These are phyloP conservation scores for Sideroxylon spinosum DNA, from an alignment of 179 eudicot genomes.

Conservation along the genomic window DNA sequence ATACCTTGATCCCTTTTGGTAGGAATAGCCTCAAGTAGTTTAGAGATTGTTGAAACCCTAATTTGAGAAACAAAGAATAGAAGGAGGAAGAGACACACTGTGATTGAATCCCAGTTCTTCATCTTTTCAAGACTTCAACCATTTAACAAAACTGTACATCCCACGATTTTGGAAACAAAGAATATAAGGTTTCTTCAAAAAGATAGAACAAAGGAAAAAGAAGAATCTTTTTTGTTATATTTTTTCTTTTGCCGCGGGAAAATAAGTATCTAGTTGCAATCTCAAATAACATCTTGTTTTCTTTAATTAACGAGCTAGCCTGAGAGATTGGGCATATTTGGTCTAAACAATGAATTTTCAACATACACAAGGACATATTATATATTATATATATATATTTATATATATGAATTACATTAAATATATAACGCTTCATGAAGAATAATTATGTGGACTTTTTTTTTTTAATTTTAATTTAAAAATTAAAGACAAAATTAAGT, in stretches of 20 bases:
- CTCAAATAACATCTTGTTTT: neutral
- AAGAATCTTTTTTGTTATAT: neutral
- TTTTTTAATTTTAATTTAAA: neutral
- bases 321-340: neutral
- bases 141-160: neutral
- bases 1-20: slow-evolving; percentile 6
- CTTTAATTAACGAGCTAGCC: neutral
- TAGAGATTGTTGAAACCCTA: slow-evolving; percentile 13
- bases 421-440: neutral
- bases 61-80: slow-evolving; percentile 18
- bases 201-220: neutral
- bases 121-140: slow-evolving; percentile 11
- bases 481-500: neutral
- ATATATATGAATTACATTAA: neutral
- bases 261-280: neutral
- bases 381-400: neutral
- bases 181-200: neutral
- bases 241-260: neutral
- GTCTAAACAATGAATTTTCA: neutral
- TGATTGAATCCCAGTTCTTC: slow-evolving; percentile 18
- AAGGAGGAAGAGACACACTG: neutral
- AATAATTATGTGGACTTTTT: neutral
- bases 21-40: slow-evolving; percentile 12
- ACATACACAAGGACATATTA: neutral
- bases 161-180: neutral